phyloP scores from a whole-genome alignment of 805 yeast species.

The Zygoascus flipseniorum region DNA sequence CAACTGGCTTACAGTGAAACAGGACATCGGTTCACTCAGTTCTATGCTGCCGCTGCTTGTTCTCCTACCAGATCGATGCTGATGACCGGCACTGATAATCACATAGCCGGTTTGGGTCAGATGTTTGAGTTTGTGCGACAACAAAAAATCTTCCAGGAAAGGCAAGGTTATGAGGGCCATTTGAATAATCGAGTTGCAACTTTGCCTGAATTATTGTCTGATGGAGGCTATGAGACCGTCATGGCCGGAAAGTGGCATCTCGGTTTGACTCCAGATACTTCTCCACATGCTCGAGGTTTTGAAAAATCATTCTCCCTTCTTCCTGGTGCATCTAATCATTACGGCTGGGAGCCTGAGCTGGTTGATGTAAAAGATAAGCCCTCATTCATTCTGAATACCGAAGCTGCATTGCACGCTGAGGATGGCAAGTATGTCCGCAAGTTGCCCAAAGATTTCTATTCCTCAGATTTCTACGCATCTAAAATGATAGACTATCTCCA shows the following conservation, averaged over 20 bases:
- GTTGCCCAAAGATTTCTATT: constrained; percentile 40
- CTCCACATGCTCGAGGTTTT: constrained; percentile 45
- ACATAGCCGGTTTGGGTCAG: constrained; percentile 52
- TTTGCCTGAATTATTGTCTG: constrained; percentile 42
- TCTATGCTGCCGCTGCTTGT: constrained; percentile 57
- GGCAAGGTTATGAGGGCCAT: constrained; percentile 51
- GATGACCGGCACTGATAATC: constrained; percentile 53
- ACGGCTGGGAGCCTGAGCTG: constrained; percentile 33
- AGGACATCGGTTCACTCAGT: constrained; percentile 47
- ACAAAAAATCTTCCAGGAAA: constrained; percentile 35
- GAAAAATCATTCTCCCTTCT: constrained; percentile 41
- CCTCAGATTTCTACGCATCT: constrained; percentile 38
- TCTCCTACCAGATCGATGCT: constrained; percentile 59
- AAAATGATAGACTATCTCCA: constrained; percentile 33
- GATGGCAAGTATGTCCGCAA: constrained; percentile 28
- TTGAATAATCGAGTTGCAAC: constrained; percentile 45
- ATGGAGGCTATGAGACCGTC: constrained; percentile 42
- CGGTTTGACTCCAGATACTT: constrained; percentile 39
- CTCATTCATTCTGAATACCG: constrained; percentile 13
- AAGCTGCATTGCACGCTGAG: constrained; percentile 30
- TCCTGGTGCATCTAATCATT: constrained; percentile 54
- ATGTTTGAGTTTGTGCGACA: constrained; percentile 41
- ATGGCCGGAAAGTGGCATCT: constrained; percentile 57
- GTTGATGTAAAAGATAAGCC: constrained; percentile 2
- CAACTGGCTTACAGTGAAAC: constrained; percentile 30